phyloP scores from a whole-genome alignment of 2,329 filamentous ascomycete species.

The Pezicula rhizophila region DNA sequence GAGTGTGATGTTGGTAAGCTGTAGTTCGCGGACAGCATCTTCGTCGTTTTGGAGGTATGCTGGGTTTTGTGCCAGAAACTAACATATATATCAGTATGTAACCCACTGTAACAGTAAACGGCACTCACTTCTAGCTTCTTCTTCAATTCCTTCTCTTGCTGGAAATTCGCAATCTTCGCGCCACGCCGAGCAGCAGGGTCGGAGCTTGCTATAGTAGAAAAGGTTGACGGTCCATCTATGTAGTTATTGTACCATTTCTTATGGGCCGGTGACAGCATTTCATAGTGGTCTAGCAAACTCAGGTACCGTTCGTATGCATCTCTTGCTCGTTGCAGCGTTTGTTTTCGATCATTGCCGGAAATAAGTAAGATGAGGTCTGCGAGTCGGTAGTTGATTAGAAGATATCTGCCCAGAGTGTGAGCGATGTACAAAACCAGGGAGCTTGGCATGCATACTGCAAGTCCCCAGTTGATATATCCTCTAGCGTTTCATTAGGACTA shows the following conservation, averaged over 20 bases:
- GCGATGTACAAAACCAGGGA: constrained; percentile 3
- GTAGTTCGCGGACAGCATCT: constrained; percentile 70
- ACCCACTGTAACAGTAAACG: neutral
- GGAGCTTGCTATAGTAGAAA: constrained; percentile 62
- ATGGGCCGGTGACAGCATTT: constrained; percentile 59
- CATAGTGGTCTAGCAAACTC: constrained; percentile 70
- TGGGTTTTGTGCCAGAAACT: constrained; percentile 56
- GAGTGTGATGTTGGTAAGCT: constrained; percentile 69
- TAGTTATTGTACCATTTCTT: constrained; percentile 67
- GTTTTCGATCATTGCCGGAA: constrained; percentile 55
- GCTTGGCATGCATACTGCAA: constrained; percentile 52
- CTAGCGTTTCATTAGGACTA: constrained; percentile 81
- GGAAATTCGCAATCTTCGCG: constrained; percentile 80
- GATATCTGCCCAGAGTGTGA: constrained; percentile 45
- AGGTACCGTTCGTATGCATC: constrained; percentile 74
- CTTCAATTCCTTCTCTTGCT: constrained; percentile 79
- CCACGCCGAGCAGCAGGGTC: constrained; percentile 66
- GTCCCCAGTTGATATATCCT: constrained; percentile 80
- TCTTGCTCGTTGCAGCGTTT: constrained; percentile 57
- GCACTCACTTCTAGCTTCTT: constrained; percentile 63
- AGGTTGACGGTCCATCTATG: constrained; percentile 62
- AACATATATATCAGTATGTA: constrained; percentile 21
- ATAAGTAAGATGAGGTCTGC: constrained; percentile 73
- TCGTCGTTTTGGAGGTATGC: constrained; percentile 68
- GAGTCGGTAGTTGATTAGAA: constrained; percentile 70